These are phyloP conservation scores for Rhizophora mangle DNA, from an alignment of 345 rosid genomes.

Conservation along the genomic window DNA sequence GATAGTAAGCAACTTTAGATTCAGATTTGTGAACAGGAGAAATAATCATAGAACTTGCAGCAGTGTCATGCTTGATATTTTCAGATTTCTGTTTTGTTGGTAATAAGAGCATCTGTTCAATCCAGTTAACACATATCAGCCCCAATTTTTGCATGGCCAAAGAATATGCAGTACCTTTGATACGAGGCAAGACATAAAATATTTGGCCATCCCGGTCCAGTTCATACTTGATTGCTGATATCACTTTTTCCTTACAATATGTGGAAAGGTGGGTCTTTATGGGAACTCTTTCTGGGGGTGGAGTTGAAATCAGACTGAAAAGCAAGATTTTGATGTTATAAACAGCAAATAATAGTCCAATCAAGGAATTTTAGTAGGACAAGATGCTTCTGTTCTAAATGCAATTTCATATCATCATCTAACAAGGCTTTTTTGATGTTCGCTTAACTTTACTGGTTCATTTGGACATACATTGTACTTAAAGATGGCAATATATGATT, in stretches of 20 bases:
- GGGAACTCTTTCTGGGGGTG: constrained; percentile 99
- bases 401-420: constrained; percentile 1
- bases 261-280: constrained; percentile 81
- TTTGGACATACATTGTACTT: no score
- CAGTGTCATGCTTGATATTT: neutral
- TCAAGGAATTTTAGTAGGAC: neutral
- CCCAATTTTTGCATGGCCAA: neutral
- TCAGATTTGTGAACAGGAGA: neutral
- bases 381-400: constrained; percentile 1
- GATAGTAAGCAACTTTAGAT: constrained; percentile 9
- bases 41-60: neutral
- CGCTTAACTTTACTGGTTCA: no score
- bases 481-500: no score
- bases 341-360: neutral
- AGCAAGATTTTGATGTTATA: constrained; percentile 8
- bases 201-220: constrained; percentile 90
- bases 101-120: neutral
- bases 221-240: constrained; percentile 73
- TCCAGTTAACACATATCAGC: neutral
- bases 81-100: neutral
- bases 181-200: constrained; percentile 91
- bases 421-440: neutral
- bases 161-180: constrained; percentile 53
- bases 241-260: constrained; percentile 54
- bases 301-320: constrained; percentile 84